Base-by-base conservation (phyloP, 2,329 filamentous ascomycete species). In the Cryphonectria parasitica region DNA sequence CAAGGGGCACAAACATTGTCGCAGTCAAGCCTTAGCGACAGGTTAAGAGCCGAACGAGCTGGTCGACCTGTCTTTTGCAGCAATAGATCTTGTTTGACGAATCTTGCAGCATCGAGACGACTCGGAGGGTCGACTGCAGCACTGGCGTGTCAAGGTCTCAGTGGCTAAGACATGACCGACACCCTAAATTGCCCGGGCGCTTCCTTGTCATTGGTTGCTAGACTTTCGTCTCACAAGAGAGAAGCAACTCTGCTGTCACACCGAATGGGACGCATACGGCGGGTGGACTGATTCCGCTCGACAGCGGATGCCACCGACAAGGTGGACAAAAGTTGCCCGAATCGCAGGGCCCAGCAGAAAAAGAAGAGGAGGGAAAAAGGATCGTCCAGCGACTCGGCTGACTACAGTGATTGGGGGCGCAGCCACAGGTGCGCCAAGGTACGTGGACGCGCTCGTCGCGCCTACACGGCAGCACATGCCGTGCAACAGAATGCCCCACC, bases 401-500 rank as follows among this genome's bases (percentile, higher is more conserved):
- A 28, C 61, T 65, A 68, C 68, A 68, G 56, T 41, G 11, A 61
- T 39, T 10, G 45, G 56, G 45, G 64, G 54, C 60, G 39, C 41
- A 52, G 66, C 66, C 54, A 62, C 65, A 62, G 68, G 41, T 39
- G 39, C 41, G 45, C 45, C 45, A 49, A 49, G 45, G 45, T 49
- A 28, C 34, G 60, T 66, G 56, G 39, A 67, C 49, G 28, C 49
- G 54, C 71, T 66, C 61, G 61, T 54, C 61, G 60, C 28, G 61
- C 49, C 58, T 54, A 41, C 63, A 68, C 68, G 52, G 49, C n/a
- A n/a, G n/a, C n/a, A n/a, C n/a, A n/a, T 52, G 62, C 36, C 61
- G 70, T 70, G 41, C 41, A 52, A 68, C 68, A 65, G 43, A 15
- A 63, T 66, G 52, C 62, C 65, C 64, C 68, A 69, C 61, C 39